Evolutionary conservation across 2,329 filamentous ascomycete genomes (phyloP), one percentile per base, ranked within the genome.

Genomic region (Neurospora sp.): DNA sequence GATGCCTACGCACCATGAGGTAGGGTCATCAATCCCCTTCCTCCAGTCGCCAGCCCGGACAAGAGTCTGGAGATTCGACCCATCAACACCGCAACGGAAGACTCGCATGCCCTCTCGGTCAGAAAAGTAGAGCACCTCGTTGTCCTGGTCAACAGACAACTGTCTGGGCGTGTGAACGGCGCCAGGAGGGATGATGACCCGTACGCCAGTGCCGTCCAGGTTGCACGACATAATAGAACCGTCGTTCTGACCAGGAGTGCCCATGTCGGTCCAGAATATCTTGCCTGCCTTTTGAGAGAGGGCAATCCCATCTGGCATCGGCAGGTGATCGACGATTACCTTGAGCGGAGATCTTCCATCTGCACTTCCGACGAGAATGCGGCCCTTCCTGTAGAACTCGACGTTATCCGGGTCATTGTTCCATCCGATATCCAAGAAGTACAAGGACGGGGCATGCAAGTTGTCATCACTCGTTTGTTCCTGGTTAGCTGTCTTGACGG

Each of bases 1-100:
- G 46, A 90, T 81, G 1, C 87, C 87, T 9, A 89, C 86, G 69
- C 85, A 87, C 85, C 85, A 87, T 4, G 79, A 76, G 66, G 73
- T 75, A 71, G 72, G 40, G 69, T 84, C 81, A 13, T 76, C 40
- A 42, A 72, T 71, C 0, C 72, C 72, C 3, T 71, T 68, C 15
- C 39, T 62, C 68, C 70, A 70, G 66, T 74, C 73, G 17, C 70
- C 73, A 19, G 67, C 72, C 10, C 75, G 70, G 8, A 85, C 69
- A n/a, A 87, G 43, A 4, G 79, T 74, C 71, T 83, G 81, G 2
- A 81, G 73, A 0, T 76, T 73, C 1, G 74, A 77, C 1, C 82
- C 82, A 70, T 84, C 81, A 0, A 80, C 76, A 68, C 79, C 76
- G 73, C 78, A 79, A 0, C 82, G 77, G 69, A 79, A 73, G 4